Conservation (phyloP, 495 filamentous ascomycete genomes). For the Friedmanniomyces endolithicus region DNA sequence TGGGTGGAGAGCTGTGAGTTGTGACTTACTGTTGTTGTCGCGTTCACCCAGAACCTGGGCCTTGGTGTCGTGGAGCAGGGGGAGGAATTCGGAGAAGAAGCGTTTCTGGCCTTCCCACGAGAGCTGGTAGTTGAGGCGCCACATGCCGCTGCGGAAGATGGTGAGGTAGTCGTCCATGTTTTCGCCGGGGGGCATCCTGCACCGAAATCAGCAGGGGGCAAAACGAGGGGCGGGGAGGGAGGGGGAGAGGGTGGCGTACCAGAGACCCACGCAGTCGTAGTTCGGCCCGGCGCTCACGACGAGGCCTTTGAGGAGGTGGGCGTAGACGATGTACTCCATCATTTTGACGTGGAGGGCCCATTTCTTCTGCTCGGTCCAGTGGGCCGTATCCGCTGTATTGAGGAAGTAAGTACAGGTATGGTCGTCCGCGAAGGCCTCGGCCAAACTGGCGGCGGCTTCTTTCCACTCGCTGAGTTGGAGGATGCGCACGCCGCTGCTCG, state of each 20-base stretch:
- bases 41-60: constrained; percentile 47
- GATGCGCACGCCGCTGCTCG: constrained; percentile 38
- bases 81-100: constrained; percentile 66
- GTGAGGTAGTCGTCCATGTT: constrained; percentile 62
- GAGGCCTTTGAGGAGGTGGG: constrained; percentile 57
- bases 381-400: constrained; percentile 50
- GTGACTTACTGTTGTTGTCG: constrained; percentile 44
- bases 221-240: neutral
- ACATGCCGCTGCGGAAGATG: constrained; percentile 57
- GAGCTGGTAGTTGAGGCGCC: constrained; percentile 58
- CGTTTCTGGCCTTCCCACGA: constrained; percentile 54
- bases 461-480: constrained; percentile 50
- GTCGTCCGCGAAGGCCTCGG: constrained; percentile 65
- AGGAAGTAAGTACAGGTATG: constrained; percentile 57
- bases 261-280: constrained; percentile 64
- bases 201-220: neutral
- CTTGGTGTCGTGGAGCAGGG: constrained; percentile 63
- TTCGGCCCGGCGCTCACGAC: constrained; percentile 60
- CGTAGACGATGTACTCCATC: constrained; percentile 58
- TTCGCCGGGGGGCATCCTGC: constrained; percentile 63
- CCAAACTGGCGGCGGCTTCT: constrained; percentile 53
- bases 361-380: constrained; percentile 47
- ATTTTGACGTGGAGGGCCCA: constrained; percentile 65
- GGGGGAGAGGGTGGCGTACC: constrained; percentile 39
- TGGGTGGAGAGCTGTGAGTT: too few relatives aligned